phyloP scores from a whole-genome alignment of 2,329 filamentous ascomycete genomes.

The Talaromyces sp. region DNA sequence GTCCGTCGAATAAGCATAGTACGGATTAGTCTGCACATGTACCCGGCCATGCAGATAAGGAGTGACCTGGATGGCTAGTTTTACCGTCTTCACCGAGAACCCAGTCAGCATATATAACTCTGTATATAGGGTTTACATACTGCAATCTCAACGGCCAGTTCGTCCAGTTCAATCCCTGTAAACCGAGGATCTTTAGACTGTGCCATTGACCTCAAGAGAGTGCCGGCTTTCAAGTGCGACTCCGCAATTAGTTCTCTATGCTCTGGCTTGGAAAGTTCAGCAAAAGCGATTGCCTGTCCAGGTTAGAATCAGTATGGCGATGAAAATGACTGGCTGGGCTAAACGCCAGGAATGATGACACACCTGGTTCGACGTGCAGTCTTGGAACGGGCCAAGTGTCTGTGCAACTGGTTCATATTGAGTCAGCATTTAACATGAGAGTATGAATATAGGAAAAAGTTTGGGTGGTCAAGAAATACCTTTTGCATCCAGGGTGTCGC shows the following conservation, averaged over 20 bases:
- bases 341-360: not conserved
- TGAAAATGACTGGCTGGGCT: not conserved
- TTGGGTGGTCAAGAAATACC: conserved; percentile 24
- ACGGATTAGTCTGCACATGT: conserved; percentile 58
- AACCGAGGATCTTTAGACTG: conserved; percentile 26
- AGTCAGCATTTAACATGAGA: not conserved
- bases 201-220: conserved; percentile 31
- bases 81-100: conserved; percentile 44
- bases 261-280: conserved; percentile 40
- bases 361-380: conserved; percentile 53
- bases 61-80: conserved; percentile 48
- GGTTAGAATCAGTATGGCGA: not conserved
- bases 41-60: conserved; percentile 48
- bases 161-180: conserved; percentile 32
- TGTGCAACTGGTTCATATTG: conserved; percentile 34
- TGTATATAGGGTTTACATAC: conserved; percentile 23
- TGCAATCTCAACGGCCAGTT: conserved; percentile 54
- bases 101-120: no score
- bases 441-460: not conserved
- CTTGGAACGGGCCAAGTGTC: conserved; percentile 44
- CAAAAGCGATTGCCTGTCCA: conserved; percentile 45
- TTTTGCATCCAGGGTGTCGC: conserved; percentile 48
- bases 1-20: conserved; percentile 46
- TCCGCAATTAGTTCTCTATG: conserved; percentile 23
- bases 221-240: conserved; percentile 19